A percentile compares a stretch with the other conserved stretches of the same genome.
Conservation (phyloP, 2,329 filamentous ascomycete species). For the Epichloe uncinata region DNA sequence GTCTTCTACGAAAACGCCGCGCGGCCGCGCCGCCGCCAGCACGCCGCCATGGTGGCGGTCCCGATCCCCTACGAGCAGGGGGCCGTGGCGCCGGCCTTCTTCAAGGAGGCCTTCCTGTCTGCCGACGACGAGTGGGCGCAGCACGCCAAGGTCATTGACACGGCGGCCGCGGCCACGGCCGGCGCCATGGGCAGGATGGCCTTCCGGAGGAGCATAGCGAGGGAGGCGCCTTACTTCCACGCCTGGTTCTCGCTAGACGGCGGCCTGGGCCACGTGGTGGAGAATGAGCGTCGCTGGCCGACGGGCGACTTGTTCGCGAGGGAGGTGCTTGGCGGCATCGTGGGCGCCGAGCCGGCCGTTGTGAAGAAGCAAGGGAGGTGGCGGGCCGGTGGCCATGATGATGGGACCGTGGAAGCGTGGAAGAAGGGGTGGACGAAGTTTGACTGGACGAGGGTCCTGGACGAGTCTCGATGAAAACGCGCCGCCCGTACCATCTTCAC, state of each 20-base stretch:
- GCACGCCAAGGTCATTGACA: conserved; percentile 91
- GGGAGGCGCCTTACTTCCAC: conserved; percentile 99
- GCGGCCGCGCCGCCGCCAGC: conserved; percentile 59
- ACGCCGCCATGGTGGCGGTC: conserved; percentile 75
- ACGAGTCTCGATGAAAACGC: conserved; percentile 17
- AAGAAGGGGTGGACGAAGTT: conserved; percentile 81
- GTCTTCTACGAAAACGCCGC: conserved; percentile 98
- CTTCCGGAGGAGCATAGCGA: conserved; percentile 71
- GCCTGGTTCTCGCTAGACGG: conserved; percentile 92
- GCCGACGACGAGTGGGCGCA: conserved; percentile 91
- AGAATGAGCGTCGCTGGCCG: conserved; percentile 77
- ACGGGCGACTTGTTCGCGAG: conserved; percentile 83
- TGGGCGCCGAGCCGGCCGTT: conserved; percentile 67
- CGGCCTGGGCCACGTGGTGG: conserved; percentile 82
- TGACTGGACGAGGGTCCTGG: conserved; percentile 62
- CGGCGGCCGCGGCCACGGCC: conserved; percentile 42
- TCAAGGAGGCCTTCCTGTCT: conserved; percentile 82
- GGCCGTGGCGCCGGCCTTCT: conserved; percentile 85
- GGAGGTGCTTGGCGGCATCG: conserved; percentile 84
- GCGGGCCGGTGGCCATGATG: conserved; percentile 37
- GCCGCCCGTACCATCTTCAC: no score
- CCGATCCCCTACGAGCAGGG: conserved; percentile 87
- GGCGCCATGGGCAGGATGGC: conserved; percentile 64
- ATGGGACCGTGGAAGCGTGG: conserved; percentile 61
- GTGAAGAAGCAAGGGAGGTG: conserved; percentile 87